These are phyloP conservation scores for Zalaria obscura DNA, from an alignment of 2,329 filamentous ascomycete species.

Conservation along the genomic window DNA sequence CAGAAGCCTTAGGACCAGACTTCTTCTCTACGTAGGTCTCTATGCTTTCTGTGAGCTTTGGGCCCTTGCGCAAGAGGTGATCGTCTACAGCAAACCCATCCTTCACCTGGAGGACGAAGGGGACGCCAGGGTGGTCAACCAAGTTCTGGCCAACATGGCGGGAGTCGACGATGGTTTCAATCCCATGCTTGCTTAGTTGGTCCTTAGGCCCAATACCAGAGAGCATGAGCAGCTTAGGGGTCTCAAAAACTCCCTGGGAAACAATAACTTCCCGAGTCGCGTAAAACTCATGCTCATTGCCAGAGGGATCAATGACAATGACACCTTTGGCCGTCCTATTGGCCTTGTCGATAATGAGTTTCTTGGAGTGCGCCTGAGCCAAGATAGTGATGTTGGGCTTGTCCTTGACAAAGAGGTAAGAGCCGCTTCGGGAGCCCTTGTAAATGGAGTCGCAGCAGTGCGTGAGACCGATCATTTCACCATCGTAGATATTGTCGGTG, in stretches of 20 bases:
- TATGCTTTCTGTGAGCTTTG: conserved; percentile 12
- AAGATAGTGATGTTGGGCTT: conserved; percentile 7
- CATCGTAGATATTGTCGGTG: conserved; percentile 6
- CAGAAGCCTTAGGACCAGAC: conserved; percentile 16
- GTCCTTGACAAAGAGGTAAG: conserved; percentile 3
- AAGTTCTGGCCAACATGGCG: conserved; percentile 14
- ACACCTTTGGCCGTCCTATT: background rate
- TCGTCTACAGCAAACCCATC: conserved; percentile 24
- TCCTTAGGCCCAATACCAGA: conserved; percentile 33
- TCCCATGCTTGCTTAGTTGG: conserved; percentile 22
- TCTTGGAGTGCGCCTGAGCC: background rate
- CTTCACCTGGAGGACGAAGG: conserved; percentile 17
- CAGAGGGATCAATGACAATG: background rate
- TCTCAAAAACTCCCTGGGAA: conserved; percentile 38
- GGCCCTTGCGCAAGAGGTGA: conserved; percentile 22
- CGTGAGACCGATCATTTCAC: conserved; percentile 3
- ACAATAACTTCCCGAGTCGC: conserved; percentile 36
- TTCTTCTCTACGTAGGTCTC: conserved; percentile 6
- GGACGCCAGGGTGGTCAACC: conserved; percentile 13
- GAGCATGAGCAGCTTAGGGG: conserved; percentile 39
- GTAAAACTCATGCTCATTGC: background rate
- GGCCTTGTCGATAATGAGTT: conserved; percentile 1
- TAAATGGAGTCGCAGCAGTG: conserved; percentile 4
- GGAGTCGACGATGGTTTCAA: conserved; percentile 8
- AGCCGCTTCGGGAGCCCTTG: conserved; percentile 1